Evolutionary conservation across 2,329 filamentous ascomycete species (phyloP).

Genomic region (Ophiostoma pallidulum): DNA sequence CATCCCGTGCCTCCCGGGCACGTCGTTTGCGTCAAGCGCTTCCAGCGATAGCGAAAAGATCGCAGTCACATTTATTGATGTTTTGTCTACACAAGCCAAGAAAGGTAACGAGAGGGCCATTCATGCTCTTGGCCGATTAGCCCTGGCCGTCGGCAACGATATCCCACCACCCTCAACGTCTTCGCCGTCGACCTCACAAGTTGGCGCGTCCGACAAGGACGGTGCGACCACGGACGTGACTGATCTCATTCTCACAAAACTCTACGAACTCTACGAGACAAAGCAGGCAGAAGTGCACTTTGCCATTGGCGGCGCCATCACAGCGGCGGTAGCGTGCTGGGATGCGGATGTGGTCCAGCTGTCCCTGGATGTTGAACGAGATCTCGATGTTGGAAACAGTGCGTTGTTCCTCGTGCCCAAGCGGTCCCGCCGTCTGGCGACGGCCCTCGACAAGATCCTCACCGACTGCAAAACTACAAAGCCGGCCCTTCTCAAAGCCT

Average conservation of each 20-base stretch:
- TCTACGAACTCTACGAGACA: constrained; percentile 74
- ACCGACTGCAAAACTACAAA: constrained; percentile 74
- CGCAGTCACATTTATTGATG: constrained; percentile 44
- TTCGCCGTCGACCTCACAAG: no score
- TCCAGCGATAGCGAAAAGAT: constrained; percentile 12
- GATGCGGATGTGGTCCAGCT: constrained; percentile 68
- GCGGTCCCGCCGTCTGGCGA: constrained; percentile 34
- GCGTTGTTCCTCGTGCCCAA: constrained; percentile 26
- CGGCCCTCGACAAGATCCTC: constrained; percentile 63
- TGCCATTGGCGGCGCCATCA: constrained; percentile 78
- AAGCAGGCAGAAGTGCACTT: constrained; percentile 85
- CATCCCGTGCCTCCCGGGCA: constrained; percentile 24
- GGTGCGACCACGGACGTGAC: constrained; percentile 27
- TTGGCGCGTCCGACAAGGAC: no score
- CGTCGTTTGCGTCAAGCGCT: constrained; percentile 12
- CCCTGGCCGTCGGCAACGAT: constrained; percentile 34
- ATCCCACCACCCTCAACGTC: no score
- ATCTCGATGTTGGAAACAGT: constrained; percentile 51
- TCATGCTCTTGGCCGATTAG: constrained; percentile 66
- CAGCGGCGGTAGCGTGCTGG: constrained; percentile 71
- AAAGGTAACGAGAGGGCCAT: constrained; percentile 77
- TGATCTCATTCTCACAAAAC: constrained; percentile 50
- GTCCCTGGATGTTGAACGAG: constrained; percentile 68
- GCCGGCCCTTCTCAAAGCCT: constrained; percentile 80
- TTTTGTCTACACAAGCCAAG: constrained; percentile 60